These are phyloP conservation scores for Chrysosporium queenslandicum DNA, from an alignment of 2,329 filamentous ascomycete species.

Conservation along the genomic window DNA sequence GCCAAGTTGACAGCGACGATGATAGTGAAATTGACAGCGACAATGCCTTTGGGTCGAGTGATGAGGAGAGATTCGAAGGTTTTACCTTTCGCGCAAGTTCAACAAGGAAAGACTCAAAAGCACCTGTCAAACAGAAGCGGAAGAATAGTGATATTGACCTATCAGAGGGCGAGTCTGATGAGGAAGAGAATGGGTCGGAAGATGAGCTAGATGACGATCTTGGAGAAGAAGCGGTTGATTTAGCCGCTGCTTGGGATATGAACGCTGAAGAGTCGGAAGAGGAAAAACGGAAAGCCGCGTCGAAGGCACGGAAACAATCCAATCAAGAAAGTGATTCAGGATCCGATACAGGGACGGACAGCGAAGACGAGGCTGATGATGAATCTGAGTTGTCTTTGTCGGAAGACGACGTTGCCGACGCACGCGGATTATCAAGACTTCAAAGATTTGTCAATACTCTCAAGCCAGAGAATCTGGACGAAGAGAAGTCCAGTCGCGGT, in stretches of 20 bases:
- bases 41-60: conserved; percentile 80
- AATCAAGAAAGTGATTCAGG: conserved; percentile 27
- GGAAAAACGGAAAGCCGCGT: conserved; percentile 19
- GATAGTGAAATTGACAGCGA: conserved; percentile 62
- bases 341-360: conserved; percentile 41
- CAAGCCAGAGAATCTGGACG: conserved; percentile 32
- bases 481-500: conserved; percentile 25
- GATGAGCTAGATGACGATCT: conserved; percentile 53
- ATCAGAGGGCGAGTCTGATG: conserved; percentile 40
- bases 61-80: conserved; percentile 73
- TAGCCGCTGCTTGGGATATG: conserved; percentile 53
- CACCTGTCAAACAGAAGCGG: conserved; percentile 18
- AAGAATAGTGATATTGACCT: conserved; percentile 36
- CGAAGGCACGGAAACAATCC: conserved; percentile 28
- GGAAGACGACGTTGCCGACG: conserved; percentile 39
- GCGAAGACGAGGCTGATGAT: conserved; percentile 36
- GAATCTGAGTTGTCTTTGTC: conserved; percentile 42
- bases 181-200: conserved; percentile 26
- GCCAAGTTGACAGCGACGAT: conserved; percentile 56
- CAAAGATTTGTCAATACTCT: conserved; percentile 61
- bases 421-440: conserved; percentile 51
- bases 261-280: conserved; percentile 43
- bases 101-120: conserved; percentile 25
- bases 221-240: conserved; percentile 53
- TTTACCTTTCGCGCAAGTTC: conserved; percentile 58